phyloP scores from a whole-genome alignment of 495 filamentous ascomycete genomes.

The Chaetomium tenue region DNA sequence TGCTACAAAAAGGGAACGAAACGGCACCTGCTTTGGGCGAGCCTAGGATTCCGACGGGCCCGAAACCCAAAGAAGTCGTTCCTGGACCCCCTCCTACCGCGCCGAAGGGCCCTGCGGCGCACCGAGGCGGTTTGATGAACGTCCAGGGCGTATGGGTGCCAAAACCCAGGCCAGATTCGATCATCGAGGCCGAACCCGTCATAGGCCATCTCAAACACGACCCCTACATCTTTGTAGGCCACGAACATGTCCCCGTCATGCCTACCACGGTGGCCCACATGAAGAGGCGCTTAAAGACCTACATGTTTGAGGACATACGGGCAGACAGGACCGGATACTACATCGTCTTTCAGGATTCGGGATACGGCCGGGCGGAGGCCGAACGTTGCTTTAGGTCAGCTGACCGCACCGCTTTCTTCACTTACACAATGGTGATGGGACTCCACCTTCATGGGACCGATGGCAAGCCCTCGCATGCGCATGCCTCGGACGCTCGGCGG shows the following conservation, averaged over 20 bases:
- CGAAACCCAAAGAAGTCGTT: slow-evolving; percentile 41
- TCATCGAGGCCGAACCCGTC: slow-evolving; percentile 51
- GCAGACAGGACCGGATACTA: slow-evolving; percentile 86
- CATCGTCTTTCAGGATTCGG: slow-evolving; percentile 77
- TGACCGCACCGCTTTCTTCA: slow-evolving; percentile 79
- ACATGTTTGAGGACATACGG: slow-evolving; percentile 70
- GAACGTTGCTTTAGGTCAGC: slow-evolving; percentile 70
- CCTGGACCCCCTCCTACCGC: slow-evolving; percentile 72
- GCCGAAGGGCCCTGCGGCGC: slow-evolving; percentile 81
- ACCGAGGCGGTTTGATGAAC: slow-evolving; percentile 40
- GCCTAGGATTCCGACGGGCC: slow-evolving; percentile 43
- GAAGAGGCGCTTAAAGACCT: slow-evolving; percentile 78
- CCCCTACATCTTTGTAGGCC: slow-evolving; percentile 90
- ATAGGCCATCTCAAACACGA: slow-evolving; percentile 67
- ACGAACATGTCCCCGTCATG: slow-evolving; percentile 84
- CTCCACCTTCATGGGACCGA: slow-evolving; percentile 65
- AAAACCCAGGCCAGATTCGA: slow-evolving; percentile 28
- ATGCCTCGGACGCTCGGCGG: slow-evolving; percentile 35
- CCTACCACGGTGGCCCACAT: slow-evolving; percentile 78
- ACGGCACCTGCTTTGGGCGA: slow-evolving; percentile 35
- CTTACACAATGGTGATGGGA: slow-evolving; percentile 90
- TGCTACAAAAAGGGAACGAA: slow-evolving; percentile 65
- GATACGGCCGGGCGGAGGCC: slow-evolving; percentile 72
- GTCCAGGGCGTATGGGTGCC: slow-evolving; percentile 29
- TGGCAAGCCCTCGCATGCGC: slow-evolving; percentile 61